Conservation (phyloP, 192 early-diverging fungal genomes). For the Coemansia biformis region DNA sequence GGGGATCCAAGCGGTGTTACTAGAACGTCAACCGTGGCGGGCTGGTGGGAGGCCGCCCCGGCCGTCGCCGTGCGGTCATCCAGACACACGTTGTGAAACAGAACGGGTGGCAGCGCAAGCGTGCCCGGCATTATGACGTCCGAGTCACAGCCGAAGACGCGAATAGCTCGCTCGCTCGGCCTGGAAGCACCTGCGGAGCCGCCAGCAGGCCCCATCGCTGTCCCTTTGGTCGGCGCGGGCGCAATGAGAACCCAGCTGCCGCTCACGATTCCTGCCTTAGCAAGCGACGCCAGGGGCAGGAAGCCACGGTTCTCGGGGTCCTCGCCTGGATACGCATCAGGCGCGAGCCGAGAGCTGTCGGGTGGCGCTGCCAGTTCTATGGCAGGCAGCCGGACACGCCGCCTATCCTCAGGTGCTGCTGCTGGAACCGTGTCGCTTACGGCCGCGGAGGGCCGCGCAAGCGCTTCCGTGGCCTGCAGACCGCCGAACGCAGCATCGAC, state of each 20-base stretch:
- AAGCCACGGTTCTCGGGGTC: constrained; percentile 36
- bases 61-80: neutral
- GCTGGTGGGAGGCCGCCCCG: neutral
- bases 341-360: constrained; percentile 18
- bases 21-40: neutral
- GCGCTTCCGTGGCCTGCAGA: too few species aligned
- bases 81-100: constrained; percentile 20
- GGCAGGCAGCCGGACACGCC: constrained; percentile 9
- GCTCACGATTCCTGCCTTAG: constrained; percentile 35
- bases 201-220: neutral
- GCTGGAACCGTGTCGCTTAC: neutral
- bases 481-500: constrained; percentile 12
- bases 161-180: constrained; percentile 17
- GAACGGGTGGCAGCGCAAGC: constrained; percentile 34
- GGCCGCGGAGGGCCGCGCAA: neutral
- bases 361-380: constrained; percentile 8
- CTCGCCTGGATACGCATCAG: constrained; percentile 13
- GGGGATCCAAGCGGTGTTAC: constrained; percentile 31
- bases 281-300: constrained; percentile 29
- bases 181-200: too few species aligned
- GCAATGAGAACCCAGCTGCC: constrained; percentile 39
- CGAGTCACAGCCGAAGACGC: constrained; percentile 28
- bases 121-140: neutral
- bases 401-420: neutral
- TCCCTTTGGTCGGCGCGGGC: neutral